These are phyloP conservation scores for Corynespora cassiicola DNA, from an alignment of 2,329 filamentous ascomycete genomes.

Conservation along the genomic window DNA sequence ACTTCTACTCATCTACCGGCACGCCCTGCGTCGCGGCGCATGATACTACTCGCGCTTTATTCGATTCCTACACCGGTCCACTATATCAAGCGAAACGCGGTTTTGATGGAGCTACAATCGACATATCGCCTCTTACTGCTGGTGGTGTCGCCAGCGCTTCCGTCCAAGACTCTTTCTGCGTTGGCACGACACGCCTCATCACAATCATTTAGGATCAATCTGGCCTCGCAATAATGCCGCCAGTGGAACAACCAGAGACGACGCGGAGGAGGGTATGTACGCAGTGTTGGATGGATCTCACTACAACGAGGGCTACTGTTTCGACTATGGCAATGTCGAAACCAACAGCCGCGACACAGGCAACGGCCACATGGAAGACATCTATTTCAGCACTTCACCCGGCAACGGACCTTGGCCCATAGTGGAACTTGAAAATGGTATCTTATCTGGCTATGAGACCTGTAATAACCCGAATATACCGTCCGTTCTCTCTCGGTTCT, in stretches of 20 bases:
- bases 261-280: conserved; percentile 66
- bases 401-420: conserved; percentile 71
- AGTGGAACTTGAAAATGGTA: conserved; percentile 72
- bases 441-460: conserved; percentile 63
- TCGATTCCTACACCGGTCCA: conserved; percentile 58
- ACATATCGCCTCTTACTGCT: conserved; percentile 60
- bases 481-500: conserved; percentile 61
- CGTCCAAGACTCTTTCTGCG: conserved; percentile 67
- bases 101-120: conserved; percentile 57
- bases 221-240: conserved; percentile 63
- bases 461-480: conserved; percentile 60
- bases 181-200: conserved; percentile 67
- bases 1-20: conserved; percentile 64
- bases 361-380: conserved; percentile 72
- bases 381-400: conserved; percentile 67
- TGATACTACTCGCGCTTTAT: conserved; percentile 69
- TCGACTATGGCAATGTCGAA: conserved; percentile 54
- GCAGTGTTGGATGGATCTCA: conserved; percentile 66
- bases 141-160: conserved; percentile 69
- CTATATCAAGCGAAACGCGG: conserved; percentile 67
- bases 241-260: conserved; percentile 61
- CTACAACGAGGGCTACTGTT: conserved; percentile 63
- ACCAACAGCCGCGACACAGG: conserved; percentile 56
- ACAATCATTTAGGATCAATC: conserved; percentile 72
- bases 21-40: conserved; percentile 71